Percentiles rank a stretch among this genome's conserved stretches.
phyloP scores from a whole-genome alignment of 805 yeast genomes.

The Ogataea parapolymorpha region DNA sequence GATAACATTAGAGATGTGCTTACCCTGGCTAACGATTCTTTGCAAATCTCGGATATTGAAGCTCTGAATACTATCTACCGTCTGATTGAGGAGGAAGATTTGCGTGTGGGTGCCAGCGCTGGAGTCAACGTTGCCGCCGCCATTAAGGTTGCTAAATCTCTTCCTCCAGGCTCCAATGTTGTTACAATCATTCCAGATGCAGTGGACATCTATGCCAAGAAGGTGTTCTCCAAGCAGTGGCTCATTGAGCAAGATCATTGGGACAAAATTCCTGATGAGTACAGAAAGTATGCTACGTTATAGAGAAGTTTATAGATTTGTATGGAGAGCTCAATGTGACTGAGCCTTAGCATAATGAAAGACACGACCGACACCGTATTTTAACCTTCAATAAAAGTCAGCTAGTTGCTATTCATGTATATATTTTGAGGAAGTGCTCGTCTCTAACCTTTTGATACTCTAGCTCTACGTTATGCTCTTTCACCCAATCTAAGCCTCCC shows the following conservation, averaged over 20 bases:
- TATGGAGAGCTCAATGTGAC: too few species aligned
- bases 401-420: not conserved
- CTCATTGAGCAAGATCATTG: not conserved
- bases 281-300: not conserved
- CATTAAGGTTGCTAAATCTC: not conserved
- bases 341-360: too few species aligned
- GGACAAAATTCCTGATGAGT: not conserved
- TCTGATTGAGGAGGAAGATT: not conserved
- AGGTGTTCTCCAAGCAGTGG: not conserved
- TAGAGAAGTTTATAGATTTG: too few species aligned
- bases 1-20: not conserved
- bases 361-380: too few species aligned
- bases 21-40: not conserved
- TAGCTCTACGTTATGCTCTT: slow-evolving; percentile 1
- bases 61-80: not conserved
- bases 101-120: not conserved
- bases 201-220: not conserved
- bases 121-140: not conserved
- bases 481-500: not conserved
- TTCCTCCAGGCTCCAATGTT: not conserved
- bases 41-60: not conserved
- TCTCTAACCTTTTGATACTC: slow-evolving; percentile 1
- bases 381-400: too few species aligned
- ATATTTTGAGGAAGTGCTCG: not conserved
- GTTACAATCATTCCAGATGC: not conserved